Evolutionary conservation across 805 yeast species (phyloP).

Genomic region (Candida oleophila): DNA sequence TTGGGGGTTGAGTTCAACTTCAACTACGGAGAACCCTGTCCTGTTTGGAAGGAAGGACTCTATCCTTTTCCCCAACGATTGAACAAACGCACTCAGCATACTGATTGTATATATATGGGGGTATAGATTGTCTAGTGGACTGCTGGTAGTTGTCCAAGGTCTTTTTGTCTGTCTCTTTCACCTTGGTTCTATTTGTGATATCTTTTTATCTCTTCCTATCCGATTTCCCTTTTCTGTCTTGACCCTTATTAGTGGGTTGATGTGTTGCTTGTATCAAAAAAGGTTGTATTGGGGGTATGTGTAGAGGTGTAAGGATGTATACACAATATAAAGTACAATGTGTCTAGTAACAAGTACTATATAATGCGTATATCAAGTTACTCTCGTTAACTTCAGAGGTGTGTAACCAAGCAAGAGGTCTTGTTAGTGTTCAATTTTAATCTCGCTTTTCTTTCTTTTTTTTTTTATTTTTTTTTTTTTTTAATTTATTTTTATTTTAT

Average conservation of each 20-base stretch:
- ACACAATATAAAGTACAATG: not conserved
- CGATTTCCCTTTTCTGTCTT: not conserved
- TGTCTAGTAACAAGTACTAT: not conserved
- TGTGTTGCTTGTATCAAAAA: too few species aligned
- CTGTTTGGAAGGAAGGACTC: constrained; percentile 36
- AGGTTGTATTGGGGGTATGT: too few species aligned
- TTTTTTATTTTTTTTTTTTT: too few species aligned
- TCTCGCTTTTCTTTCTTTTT: not conserved
- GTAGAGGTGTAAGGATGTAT: not conserved
- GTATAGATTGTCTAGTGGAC: too few species aligned
- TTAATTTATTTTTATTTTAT: too few species aligned
- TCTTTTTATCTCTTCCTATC: not conserved
- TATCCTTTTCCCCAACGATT: constrained; percentile 25
- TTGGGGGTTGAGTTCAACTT: constrained; percentile 42
- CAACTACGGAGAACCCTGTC: constrained; percentile 37
- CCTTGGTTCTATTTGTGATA: not conserved
- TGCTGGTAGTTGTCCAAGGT: not conserved
- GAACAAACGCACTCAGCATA: constrained; percentile 17
- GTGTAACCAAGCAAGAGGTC: not conserved
- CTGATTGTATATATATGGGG: too few species aligned
- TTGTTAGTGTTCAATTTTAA: not conserved
- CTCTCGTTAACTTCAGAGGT: not conserved
- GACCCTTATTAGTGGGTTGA: not conserved
- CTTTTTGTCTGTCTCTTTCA: not conserved
- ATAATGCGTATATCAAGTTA: not conserved